Base-by-base conservation (phyloP, 306 rosid genomes). In the Crataegus laevigata region DNA sequence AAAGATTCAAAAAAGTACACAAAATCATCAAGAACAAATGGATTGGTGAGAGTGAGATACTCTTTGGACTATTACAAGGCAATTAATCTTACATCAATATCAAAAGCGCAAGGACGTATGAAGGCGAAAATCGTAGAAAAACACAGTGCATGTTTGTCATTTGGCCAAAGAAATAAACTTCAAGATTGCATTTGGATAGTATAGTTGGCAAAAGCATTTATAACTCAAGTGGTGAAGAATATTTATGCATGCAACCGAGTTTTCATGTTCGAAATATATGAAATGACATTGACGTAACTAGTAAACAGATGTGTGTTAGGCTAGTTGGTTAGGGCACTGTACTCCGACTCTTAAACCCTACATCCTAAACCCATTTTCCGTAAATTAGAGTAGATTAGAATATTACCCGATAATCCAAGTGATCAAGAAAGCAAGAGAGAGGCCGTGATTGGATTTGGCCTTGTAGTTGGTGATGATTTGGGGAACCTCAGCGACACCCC, bases 401-500 rank as follows among this genome's bases (percentile, higher is more conserved):
- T 47, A 47, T 11, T 85, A 93, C 98, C 97, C 97, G 28, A 93
- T 5, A 5, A 91, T 61, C 98, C 98, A 93, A 77, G 96, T 87
- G 65, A 80, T 24, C 89, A 93, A 91, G 92, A 93, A 93, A 80
- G 84, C 74, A 36, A 78, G 9, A 57, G 98, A 89, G 63, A 93
- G 88, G 50, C 97, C 93, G n/a, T 91, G 86, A 1, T 91, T 40
- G 6, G 97, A 93, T 74, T 91, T 89, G n/a, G 85, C 64, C 73
- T 15, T 75, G 78, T 80, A 88, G 83, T 91, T 91, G 12, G 96
- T 91, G 81, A 89, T 69, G 66, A 93, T 73, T 74, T 91, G 98
- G 67, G 98, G 98, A 36, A 93, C 79, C 89, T 93, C 98, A 74
- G 97, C 98, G 42, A 84, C 87, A 75, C 85, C 81, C 98, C 98